Conservation (phyloP, 2,329 filamentous ascomycete species). For the Calonectria crousiana region DNA sequence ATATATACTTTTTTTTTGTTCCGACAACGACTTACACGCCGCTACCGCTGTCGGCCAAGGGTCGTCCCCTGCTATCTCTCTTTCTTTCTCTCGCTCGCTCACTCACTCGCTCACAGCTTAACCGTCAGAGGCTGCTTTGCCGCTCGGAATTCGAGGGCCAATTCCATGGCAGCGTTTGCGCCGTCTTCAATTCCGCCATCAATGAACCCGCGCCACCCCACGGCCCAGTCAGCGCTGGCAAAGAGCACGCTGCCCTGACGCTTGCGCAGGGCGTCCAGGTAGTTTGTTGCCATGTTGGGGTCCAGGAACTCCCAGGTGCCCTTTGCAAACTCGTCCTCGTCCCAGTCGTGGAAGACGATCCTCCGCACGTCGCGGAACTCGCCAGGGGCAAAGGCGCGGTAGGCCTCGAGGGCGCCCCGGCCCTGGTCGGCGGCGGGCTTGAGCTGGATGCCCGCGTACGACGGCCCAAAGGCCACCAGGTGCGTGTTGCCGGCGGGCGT, state of each 20-base stretch:
- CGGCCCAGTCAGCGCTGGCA: conserved; percentile 29
- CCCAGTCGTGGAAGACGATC: conserved; percentile 29
- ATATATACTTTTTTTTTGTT: background rate
- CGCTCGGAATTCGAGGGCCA: conserved; percentile 17
- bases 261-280: conserved; percentile 24
- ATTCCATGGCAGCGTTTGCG: conserved; percentile 25
- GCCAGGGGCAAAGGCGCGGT: conserved; percentile 14
- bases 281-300: conserved; percentile 21
- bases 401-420: background rate
- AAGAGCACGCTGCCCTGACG: conserved; percentile 25
- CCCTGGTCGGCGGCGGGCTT: conserved; percentile 15
- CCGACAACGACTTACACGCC: background rate
- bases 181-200: conserved; percentile 29
- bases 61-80: background rate
- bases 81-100: background rate
- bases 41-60: background rate
- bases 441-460: conserved; percentile 18
- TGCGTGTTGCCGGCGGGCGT: conserved; percentile 28
- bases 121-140: conserved; percentile 1
- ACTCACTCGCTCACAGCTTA: background rate
- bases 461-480: conserved; percentile 24
- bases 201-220: conserved; percentile 28
- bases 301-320: conserved; percentile 27
- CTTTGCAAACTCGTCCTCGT: conserved; percentile 29
- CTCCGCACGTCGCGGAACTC: conserved; percentile 18